Conservation (phyloP, 2,329 filamentous ascomycete genomes). For the Tolypocladium tropicale region DNA sequence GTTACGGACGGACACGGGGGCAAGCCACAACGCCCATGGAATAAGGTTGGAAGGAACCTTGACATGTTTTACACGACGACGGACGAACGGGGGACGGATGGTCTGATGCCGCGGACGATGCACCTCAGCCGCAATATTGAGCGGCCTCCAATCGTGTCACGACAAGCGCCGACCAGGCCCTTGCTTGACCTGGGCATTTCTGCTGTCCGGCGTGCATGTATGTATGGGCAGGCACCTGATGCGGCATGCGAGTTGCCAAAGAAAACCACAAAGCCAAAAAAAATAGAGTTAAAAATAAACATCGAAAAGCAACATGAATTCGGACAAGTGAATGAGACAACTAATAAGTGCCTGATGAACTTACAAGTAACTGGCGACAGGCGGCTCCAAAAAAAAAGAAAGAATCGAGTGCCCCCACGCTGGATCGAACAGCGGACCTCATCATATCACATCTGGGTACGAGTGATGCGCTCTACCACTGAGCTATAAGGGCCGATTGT, state of each 20-base stretch:
- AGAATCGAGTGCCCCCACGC: background rate
- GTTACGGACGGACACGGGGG: background rate
- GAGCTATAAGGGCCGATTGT: background rate
- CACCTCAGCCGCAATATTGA: constrained; percentile 6
- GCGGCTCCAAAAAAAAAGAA: background rate
- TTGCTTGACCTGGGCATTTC: no score
- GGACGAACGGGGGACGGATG: background rate
- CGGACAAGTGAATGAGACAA: no score
- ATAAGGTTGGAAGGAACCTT: background rate
- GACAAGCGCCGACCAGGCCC: no score
- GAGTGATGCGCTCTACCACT: constrained; percentile 2
- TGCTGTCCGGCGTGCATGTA: background rate
- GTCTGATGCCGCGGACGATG: constrained; percentile 1
- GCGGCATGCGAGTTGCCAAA: no score
- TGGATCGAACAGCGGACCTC: constrained; percentile 3
- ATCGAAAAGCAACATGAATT: background rate
- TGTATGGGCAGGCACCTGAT: no score
- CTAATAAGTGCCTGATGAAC: no score
- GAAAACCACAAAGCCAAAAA: no score
- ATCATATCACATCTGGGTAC: background rate
- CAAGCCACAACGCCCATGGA: no score
- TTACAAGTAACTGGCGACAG: no score
- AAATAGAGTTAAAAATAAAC: background rate
- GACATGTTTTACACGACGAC: background rate
- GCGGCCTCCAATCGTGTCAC: background rate